Percentiles rank a stretch among this genome's conserved stretches.
Evolutionary conservation across 371 early-diverging fungal species (phyloP).

Genomic region (Mucor velutinosus): DNA sequence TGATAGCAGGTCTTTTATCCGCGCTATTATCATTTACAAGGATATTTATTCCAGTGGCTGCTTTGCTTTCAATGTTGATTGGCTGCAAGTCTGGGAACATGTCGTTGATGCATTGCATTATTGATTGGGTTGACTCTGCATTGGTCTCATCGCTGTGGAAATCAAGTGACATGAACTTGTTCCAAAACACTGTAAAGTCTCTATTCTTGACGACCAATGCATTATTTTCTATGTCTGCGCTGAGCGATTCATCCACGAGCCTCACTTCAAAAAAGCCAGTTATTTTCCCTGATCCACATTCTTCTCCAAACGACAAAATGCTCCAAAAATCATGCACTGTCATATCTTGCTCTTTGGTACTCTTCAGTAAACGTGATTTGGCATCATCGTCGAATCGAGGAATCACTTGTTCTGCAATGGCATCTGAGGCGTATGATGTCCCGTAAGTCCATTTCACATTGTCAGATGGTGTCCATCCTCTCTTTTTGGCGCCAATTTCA

Average conservation of each 20-base stretch:
- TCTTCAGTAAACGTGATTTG: constrained; percentile 60
- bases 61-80: background rate
- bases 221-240: background rate
- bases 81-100: constrained; percentile 8
- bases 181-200: constrained; percentile 33
- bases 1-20: constrained; percentile 24
- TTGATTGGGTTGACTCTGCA: constrained; percentile 15
- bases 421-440: constrained; percentile 50
- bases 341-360: constrained; percentile 29
- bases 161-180: constrained; percentile 32
- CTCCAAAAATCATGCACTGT: constrained; percentile 67
- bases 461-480: constrained; percentile 13
- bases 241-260: constrained; percentile 6
- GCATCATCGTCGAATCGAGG: constrained; percentile 85
- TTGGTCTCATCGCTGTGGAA: constrained; percentile 17
- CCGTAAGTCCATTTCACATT: constrained; percentile 63
- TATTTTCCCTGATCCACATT: constrained; percentile 73
- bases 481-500: constrained; percentile 33
- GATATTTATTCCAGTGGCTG: constrained; percentile 3
- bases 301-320: constrained; percentile 70
- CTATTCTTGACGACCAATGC: background rate
- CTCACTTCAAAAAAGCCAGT: constrained; percentile 62
- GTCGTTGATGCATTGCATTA: constrained; percentile 11
- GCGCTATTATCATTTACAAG: background rate
- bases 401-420: constrained; percentile 53